These are phyloP conservation scores for Sclerotinia sclerotiorum DNA, from an alignment of 2,329 filamentous ascomycete species.

Conservation along the genomic window DNA sequence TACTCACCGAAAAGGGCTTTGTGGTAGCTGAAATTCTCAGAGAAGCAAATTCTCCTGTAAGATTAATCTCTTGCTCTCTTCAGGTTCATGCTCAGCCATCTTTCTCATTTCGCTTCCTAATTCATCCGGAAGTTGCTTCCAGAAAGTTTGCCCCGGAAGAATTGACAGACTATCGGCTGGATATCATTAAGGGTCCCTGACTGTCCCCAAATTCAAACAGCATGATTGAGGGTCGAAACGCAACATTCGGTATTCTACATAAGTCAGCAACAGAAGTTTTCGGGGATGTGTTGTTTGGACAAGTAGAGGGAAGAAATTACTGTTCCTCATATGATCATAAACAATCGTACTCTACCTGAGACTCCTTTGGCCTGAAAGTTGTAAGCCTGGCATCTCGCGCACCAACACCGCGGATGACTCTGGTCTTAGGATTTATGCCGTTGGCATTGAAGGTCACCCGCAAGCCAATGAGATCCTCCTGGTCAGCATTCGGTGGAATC, in stretches of 20 bases:
- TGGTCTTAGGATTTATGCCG: background rate
- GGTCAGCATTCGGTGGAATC: background rate
- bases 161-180: background rate
- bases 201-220: conserved; percentile 7
- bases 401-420: background rate
- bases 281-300: background rate
- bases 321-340: background rate
- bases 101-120: background rate
- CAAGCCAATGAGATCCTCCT: background rate
- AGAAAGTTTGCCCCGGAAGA: background rate
- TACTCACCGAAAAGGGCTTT: background rate
- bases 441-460: background rate
- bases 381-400: accelerated
- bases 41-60: background rate
- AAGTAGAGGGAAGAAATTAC: background rate
- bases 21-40: background rate
- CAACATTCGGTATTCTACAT: background rate
- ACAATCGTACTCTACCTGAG: background rate
- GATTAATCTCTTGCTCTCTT: background rate
- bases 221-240: background rate
- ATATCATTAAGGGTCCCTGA: no score
- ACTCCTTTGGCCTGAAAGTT: background rate
- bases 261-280: background rate
- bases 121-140: background rate
- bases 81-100: background rate